These are phyloP conservation scores for Neoarthrinium moseri DNA, from an alignment of 2,329 filamentous ascomycete species.

Conservation along the genomic window DNA sequence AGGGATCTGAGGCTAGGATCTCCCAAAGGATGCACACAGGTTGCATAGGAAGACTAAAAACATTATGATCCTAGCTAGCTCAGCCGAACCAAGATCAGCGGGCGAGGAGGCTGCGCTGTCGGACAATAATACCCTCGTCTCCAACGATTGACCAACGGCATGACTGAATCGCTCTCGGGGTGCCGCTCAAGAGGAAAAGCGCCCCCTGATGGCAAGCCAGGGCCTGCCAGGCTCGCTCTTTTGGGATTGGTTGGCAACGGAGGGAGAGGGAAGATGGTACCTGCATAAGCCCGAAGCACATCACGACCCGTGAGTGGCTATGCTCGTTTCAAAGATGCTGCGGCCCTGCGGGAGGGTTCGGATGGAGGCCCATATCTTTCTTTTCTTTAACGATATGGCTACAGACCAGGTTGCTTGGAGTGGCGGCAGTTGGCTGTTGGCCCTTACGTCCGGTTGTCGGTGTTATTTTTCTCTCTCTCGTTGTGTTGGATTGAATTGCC, in stretches of 20 bases:
- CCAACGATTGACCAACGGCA: not conserved
- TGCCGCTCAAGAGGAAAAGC: no score
- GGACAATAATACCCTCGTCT: not conserved
- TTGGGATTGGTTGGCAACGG: not conserved
- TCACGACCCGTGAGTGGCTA: constrained; percentile 21
- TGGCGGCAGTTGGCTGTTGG: no score
- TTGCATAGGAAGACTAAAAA: no score
- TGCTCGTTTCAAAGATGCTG: constrained; percentile 23
- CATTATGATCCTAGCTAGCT: no score
- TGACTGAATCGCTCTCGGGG: no score
- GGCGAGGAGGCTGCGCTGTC: not conserved
- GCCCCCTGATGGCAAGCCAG: not conserved
- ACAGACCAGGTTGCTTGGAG: no score
- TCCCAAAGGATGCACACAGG: not conserved
- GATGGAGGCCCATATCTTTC: not conserved
- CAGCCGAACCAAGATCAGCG: not conserved
- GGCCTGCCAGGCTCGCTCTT: not conserved
- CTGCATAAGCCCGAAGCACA: constrained; percentile 25
- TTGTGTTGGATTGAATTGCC: no score
- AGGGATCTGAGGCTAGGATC: constrained; percentile 3
- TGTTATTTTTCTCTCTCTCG: no score
- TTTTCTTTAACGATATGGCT: constrained; percentile 3
- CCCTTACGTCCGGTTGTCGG: no score
- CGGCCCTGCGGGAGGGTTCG: not conserved
- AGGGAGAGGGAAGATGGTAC: constrained; percentile 16